Evolutionary conservation across 495 filamentous ascomycete species (phyloP), one percentile per base, ranked within the genome.

Genomic region (Annulohypoxylon bovei): DNA sequence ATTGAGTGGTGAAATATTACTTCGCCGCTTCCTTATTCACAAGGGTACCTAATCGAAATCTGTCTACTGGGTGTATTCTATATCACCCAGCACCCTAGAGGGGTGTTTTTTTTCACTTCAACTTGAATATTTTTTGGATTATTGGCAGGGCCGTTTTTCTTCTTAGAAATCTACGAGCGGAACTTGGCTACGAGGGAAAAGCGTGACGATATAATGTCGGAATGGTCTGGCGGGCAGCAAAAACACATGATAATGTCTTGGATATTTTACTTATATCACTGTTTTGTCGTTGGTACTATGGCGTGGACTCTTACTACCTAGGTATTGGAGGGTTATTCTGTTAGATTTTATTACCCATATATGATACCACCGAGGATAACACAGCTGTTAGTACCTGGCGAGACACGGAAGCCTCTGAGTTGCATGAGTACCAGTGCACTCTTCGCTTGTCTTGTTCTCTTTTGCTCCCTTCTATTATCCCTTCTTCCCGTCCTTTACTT

Each of bases 1-100:
- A 82, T 87, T 42, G 60, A 30, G 37, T 87, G 84, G 85, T 86
- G 71, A 79, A 49, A 44, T 6, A 14, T 20, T 27, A 1, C 61
- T 28, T 54, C 39, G 25, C 23, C 14, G 33, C 30, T 35, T 54
- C 23, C 16, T 14, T 40, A 7, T 20, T 30, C 23, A 50, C 39
- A 27, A 62, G 3, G 1, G 28, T 47, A 9, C 23, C 16, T 59
- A 64, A 62, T 35, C 12, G 62, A 50, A 14, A 62, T 18, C 54
- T 50, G 44, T 50, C 47, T 61, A 58, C 20, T 32, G 28, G 52
- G 44, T 55, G 46, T 56, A 56, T 23, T 30, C n/a, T 30, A 32
- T 22, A 39, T 35, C 57, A 11, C 27, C 14, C n/a, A 44, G 1
- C 35, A 47, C 65, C 70, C 70, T 23, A 44, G 65, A 55, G 33